Percentiles rank a stretch among this genome's conserved stretches.
Conservation (phyloP, 2,329 filamentous ascomycete genomes). For the Periconia sp. region DNA sequence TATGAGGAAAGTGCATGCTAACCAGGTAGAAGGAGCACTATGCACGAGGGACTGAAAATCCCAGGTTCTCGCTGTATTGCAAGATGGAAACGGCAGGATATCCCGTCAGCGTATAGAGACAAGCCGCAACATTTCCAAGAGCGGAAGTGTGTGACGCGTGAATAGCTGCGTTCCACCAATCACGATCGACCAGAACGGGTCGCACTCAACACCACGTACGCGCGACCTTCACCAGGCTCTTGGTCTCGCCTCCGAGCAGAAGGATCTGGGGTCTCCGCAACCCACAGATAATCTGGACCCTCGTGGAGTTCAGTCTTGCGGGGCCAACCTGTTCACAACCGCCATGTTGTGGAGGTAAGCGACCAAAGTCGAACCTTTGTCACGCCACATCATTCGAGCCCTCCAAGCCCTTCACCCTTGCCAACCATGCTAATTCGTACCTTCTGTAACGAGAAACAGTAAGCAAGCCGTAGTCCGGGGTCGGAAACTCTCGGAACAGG, state of each 20-base stretch:
- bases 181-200: too few relatives aligned
- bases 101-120: too few relatives aligned
- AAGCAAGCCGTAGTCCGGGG: neutral
- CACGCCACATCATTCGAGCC: constrained; percentile 23
- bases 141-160: neutral
- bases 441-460: neutral
- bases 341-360: neutral
- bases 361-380: neutral
- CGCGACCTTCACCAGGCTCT: neutral
- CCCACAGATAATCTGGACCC: neutral
- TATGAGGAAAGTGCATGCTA: too few relatives aligned
- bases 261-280: constrained; percentile 9
- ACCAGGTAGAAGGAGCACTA: too few relatives aligned
- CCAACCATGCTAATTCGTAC: neutral
- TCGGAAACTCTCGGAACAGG: constrained; percentile 7
- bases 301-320: too few relatives aligned
- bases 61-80: too few relatives aligned
- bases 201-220: too few relatives aligned
- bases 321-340: too few relatives aligned
- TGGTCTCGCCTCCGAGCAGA: neutral
- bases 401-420: neutral
- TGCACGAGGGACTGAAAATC: neutral
- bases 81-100: too few relatives aligned
- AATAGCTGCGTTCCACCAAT: neutral
- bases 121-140: too few relatives aligned